Base-by-base conservation (phyloP, 768 basidiomycete species). In the Mycena belliarum region DNA sequence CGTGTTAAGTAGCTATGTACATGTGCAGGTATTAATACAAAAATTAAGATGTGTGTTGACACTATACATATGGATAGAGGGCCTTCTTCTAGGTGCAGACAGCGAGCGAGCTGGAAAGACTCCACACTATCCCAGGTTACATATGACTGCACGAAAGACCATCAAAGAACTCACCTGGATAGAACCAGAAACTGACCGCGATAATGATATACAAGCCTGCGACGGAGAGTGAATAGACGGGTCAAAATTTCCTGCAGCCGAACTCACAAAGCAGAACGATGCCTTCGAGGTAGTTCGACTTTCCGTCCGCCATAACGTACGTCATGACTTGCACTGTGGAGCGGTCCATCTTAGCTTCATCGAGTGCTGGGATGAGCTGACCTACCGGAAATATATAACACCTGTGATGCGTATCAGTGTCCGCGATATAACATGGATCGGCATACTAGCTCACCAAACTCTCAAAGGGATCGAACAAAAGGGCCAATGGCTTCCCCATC, bases 281-380 rank as follows among this genome's bases (percentile, higher is more conserved):
- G 23, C 92, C 93, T 71, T 96, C 94, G n/a, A 97, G 78, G 78
- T 94, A 97, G 70, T 95, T 96, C 26, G 88, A 91, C 68, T 85
- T 89, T 14, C 93, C 93, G 64, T 97, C 95, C 47, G 85, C 82
- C 6, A 95, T 82, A 21, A 88, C 86, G 66, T 91, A 92, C 67
- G 89, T 91, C 72, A 96, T 91, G 4, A 91, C 90, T 63, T 92
- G 75, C 15, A 92, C 87, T 88, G 55, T 1, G 23, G 9, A 49
- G 24, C 20, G 29, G 21, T n/a, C 15, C 23, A 41, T 38, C 47
- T 20, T 26, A 43, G 15, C 12, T 15, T 25, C 9, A 26, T 20
- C 37, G 25, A 20, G 49, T 32, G 12, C 23, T n/a, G n/a, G n/a
- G n/a, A n/a, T n/a, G n/a, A n/a, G n/a, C n/a, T n/a, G n/a, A 26